phyloP scores from a whole-genome alignment of 768 basidiomycete species.

The Boletus bicolor region DNA sequence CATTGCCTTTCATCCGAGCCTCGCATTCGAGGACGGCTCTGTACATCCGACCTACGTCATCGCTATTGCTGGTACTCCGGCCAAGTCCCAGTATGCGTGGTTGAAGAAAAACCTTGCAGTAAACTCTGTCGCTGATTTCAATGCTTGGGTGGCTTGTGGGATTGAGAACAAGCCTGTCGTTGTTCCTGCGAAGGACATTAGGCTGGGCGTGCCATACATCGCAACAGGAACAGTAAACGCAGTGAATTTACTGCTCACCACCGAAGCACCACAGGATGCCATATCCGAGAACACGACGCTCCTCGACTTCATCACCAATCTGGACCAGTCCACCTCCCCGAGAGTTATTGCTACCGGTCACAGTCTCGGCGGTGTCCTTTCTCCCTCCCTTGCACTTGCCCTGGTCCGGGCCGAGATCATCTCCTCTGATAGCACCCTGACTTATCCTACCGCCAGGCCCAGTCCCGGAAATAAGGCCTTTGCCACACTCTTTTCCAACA shows the following conservation, averaged over 20 bases:
- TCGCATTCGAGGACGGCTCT: slow-evolving; percentile 12
- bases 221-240: background rate
- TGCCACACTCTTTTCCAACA: background rate
- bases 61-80: slow-evolving; percentile 11
- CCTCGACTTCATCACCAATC: slow-evolving; percentile 2
- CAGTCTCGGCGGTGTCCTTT: slow-evolving; percentile 11
- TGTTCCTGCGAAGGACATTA: background rate
- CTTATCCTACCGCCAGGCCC: slow-evolving; percentile 7
- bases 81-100: background rate
- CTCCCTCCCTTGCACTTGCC: slow-evolving; percentile 12
- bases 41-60: slow-evolving; percentile 8
- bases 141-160: slow-evolving; percentile 4
- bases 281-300: background rate
- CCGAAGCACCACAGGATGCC: background rate
- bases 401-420: background rate
- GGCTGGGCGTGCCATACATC: background rate
- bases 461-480: slow-evolving; percentile 11
- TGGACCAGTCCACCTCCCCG: background rate
- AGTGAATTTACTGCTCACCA: slow-evolving; percentile 2
- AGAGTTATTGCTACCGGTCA: slow-evolving; percentile 9
- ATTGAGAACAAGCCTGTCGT: background rate
- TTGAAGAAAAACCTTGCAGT: slow-evolving; percentile 4
- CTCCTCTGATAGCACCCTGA: slow-evolving; percentile 36
- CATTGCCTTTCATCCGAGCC: slow-evolving; percentile 5
- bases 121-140: slow-evolving; percentile 8